A percentile compares a stretch with the other conserved stretches of the same genome.
Evolutionary conservation across 1,284 basidiomycete species (phyloP).

Genomic region (Malassezia cuniculi): DNA sequence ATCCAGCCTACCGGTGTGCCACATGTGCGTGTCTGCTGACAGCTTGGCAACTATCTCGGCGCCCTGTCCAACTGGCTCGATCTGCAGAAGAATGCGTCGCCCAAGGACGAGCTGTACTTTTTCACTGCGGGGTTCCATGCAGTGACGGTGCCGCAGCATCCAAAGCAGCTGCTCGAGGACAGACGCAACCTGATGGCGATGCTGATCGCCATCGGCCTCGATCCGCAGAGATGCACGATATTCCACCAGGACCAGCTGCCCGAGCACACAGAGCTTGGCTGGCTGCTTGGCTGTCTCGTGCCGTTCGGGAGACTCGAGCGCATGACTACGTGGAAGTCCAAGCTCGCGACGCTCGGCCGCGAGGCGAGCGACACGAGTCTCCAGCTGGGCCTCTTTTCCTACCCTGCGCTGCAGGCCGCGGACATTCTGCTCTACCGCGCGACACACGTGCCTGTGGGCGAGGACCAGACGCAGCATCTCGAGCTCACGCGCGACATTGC

Average conservation of each 20-base stretch:
- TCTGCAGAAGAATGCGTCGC: constrained; percentile 55
- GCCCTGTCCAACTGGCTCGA: constrained; percentile 77
- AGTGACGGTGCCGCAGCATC: constrained; percentile 46
- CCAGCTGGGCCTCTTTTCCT: constrained; percentile 73
- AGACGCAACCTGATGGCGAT: constrained; percentile 67
- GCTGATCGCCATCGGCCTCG: constrained; percentile 70
- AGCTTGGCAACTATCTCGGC: constrained; percentile 89
- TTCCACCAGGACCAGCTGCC: constrained; percentile 83
- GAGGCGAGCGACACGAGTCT: constrained; percentile 57
- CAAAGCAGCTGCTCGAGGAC: constrained; percentile 19
- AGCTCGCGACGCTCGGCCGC: constrained; percentile 62
- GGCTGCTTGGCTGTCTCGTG: constrained; percentile 75
- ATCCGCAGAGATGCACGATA: constrained; percentile 61
- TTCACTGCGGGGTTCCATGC: constrained; percentile 61
- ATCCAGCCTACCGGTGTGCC: constrained; percentile 74
- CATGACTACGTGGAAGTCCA: constrained; percentile 94
- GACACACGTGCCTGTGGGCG: constrained; percentile 85
- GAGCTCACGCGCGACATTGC: constrained; percentile 75
- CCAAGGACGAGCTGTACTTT: constrained; percentile 54
- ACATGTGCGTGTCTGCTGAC: constrained; percentile 48
- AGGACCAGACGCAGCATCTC: constrained; percentile 87
- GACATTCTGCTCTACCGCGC: constrained; percentile 79
- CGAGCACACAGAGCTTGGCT: constrained; percentile 75
- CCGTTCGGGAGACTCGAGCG: constrained; percentile 67
- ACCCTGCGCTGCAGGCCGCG: constrained; percentile 84